phyloP scores from a whole-genome alignment of 306 rosid genomes.

The Pueraria montana region DNA sequence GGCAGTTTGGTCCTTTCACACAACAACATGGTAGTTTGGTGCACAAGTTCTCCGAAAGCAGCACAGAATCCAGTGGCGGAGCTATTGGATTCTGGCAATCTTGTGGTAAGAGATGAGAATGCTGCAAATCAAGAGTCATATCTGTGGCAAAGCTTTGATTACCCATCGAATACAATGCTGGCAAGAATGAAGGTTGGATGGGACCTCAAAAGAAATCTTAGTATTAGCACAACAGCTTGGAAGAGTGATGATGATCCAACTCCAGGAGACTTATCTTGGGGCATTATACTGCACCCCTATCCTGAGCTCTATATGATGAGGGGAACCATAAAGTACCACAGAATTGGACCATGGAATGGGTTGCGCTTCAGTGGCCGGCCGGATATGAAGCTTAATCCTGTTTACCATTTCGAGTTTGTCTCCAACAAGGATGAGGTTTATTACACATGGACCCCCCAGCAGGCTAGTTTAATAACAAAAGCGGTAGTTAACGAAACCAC shows the following conservation, averaged over 20 bases:
- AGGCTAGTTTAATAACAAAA: not conserved
- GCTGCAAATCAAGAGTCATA: not conserved
- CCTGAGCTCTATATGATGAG: conserved; percentile 32
- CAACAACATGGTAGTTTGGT: conserved; percentile 15
- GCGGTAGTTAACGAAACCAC: not conserved
- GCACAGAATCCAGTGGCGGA: conserved; percentile 21
- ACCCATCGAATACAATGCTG: conserved; percentile 16
- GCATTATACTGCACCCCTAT: not conserved
- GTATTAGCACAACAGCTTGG: not conserved
- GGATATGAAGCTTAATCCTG: not conserved
- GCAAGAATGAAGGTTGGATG: conserved; percentile 47
- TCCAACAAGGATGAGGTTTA: conserved; percentile 18
- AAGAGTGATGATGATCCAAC: conserved; percentile 44
- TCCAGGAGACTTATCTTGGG: conserved; percentile 34
- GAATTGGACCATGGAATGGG: conserved; percentile 51
- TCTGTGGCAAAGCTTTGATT: conserved; percentile 52
- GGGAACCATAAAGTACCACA: not conserved
- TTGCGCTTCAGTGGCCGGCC: conserved; percentile 17
- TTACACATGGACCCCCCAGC: not conserved
- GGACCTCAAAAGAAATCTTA: not conserved
- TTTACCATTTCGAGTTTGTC: conserved; percentile 16
- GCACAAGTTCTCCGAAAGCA: not conserved
- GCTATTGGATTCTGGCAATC: conserved; percentile 47
- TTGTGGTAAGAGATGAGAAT: conserved; percentile 49
- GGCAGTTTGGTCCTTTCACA: conserved; percentile 24